Evolutionary conservation across 2,329 filamentous ascomycete species (phyloP).

Genomic region (Alternaria arbusti): DNA sequence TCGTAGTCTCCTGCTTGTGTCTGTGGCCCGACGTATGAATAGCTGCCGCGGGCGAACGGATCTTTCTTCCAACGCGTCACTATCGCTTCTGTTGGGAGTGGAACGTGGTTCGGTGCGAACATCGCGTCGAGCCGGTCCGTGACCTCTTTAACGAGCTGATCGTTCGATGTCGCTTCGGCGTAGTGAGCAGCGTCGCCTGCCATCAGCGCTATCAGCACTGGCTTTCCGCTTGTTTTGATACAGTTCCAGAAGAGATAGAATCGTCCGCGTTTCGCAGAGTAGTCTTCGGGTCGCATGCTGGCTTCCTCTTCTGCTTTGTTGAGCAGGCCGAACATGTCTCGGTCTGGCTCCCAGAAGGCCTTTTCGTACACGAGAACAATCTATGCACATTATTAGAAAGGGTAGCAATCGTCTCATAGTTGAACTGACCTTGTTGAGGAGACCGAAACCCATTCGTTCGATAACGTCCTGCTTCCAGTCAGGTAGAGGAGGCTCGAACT

Average conservation of each 20-base stretch:
- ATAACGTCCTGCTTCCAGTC: slow-evolving; percentile 84
- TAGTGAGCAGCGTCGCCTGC: slow-evolving; percentile 92
- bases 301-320: slow-evolving; percentile 72
- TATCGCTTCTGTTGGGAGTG: slow-evolving; percentile 81
- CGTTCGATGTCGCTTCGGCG: slow-evolving; percentile 77
- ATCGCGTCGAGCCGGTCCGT: slow-evolving; percentile 78
- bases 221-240: slow-evolving; percentile 85
- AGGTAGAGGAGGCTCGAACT: slow-evolving; percentile 91
- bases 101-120: slow-evolving; percentile 69
- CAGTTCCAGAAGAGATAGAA: slow-evolving; percentile 99
- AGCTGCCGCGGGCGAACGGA: slow-evolving; percentile 89
- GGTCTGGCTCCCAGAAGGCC: slow-evolving; percentile 86
- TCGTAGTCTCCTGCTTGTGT: slow-evolving; percentile 91
- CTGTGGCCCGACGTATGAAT: slow-evolving; percentile 87
- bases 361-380: slow-evolving; percentile 86
- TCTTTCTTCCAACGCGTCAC: slow-evolving; percentile 93
- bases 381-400: slow-evolving; percentile 37
- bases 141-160: slow-evolving; percentile 79
- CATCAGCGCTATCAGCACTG: slow-evolving; percentile 88
- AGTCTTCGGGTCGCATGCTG: slow-evolving; percentile 81
- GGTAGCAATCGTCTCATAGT: not conserved
- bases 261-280: slow-evolving; percentile 78
- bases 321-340: slow-evolving; percentile 93
- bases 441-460: slow-evolving; percentile 83
- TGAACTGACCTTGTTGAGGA: slow-evolving; percentile 79